Evolutionary conservation across 2,329 filamentous ascomycete genomes (phyloP).

Genomic region (Phoma sp.): DNA sequence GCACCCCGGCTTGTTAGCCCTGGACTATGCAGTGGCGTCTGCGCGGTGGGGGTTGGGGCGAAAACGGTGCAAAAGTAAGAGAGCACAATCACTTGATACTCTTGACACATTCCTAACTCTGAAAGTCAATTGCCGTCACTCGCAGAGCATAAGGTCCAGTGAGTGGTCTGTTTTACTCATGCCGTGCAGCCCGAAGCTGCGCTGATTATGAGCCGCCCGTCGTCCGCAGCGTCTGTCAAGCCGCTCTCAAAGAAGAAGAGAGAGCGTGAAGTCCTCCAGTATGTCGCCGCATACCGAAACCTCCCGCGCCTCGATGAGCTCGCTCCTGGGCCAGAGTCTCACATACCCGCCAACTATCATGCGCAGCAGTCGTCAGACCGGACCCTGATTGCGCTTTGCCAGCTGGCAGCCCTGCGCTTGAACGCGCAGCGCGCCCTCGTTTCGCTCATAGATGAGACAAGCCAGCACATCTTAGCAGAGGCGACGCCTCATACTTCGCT

Average conservation of each 20-base stretch:
- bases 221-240: neutral
- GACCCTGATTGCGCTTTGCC: slow-evolving; percentile 44
- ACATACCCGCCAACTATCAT: slow-evolving; percentile 21
- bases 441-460: slow-evolving; percentile 43
- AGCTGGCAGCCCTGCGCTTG: slow-evolving; percentile 45
- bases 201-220: slow-evolving; percentile 1
- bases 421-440: slow-evolving; percentile 43
- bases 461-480: slow-evolving; percentile 48
- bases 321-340: slow-evolving; percentile 4
- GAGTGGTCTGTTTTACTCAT: too few species aligned
- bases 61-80: too few species aligned
- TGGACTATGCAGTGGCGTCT: too few species aligned
- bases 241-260: slow-evolving; percentile 26
- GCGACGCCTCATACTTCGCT: slow-evolving; percentile 42
- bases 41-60: too few species aligned
- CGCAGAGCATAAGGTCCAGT: too few species aligned
- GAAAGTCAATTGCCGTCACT: too few species aligned
- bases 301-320: slow-evolving; percentile 25
- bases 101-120: too few species aligned
- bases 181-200: too few species aligned
- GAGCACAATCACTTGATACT: too few species aligned
- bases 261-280: slow-evolving; percentile 36
- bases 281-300: slow-evolving; percentile 33
- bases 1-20: too few species aligned
- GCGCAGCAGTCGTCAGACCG: slow-evolving; percentile 34